Base-by-base conservation (phyloP, 2,329 filamentous ascomycete genomes). In the Phoma sp. region DNA sequence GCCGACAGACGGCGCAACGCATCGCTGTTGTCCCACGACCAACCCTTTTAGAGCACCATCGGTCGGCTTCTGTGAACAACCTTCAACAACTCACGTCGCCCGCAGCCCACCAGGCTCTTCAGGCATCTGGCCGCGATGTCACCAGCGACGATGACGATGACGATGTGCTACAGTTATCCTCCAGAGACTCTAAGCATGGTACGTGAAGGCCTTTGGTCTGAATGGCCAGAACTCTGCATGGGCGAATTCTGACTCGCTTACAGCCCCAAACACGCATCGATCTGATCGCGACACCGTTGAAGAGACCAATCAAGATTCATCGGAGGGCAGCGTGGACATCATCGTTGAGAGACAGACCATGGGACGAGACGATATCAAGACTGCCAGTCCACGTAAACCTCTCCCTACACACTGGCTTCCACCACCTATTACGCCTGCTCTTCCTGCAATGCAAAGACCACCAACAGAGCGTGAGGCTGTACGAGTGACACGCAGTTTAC, bases 321-420 rank as follows among this genome's bases (percentile, higher is more conserved):
- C 48, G 7, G 47, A 54, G 9, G 35, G 45, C 8, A 45, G 47
- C 14, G 7, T 41, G 9, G 51, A 42, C 2, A 44, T 51, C 14
- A 38, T 55, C 3, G 29, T 24, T 2, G 49, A 61, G 9, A 29
- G 36, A 24, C 24, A 39, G 7, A 42, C 29, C n/a, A 13, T 45
- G 4, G 10, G 22, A 0, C 33, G 54, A 9, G 33, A 11, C 10
- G 43, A 35, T 3, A 43, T 52, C 5, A 46, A 38, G 3, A 41
- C 47, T 6, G 36, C 48, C 1, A 71, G 64, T 27, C 58, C 65
- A 1, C 67, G 69, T 23, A 71, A 70, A 50, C 47, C 69, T 1
- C 60, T 71, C 14, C 68, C 70, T 25, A 29, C 62, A 2, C 64
- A 69, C 11, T 70, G 69, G 69, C 47, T 59, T 10, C 42, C 55